phyloP scores from a whole-genome alignment of 352 stramenopile genomes.

The Pythium rishiriense region DNA sequence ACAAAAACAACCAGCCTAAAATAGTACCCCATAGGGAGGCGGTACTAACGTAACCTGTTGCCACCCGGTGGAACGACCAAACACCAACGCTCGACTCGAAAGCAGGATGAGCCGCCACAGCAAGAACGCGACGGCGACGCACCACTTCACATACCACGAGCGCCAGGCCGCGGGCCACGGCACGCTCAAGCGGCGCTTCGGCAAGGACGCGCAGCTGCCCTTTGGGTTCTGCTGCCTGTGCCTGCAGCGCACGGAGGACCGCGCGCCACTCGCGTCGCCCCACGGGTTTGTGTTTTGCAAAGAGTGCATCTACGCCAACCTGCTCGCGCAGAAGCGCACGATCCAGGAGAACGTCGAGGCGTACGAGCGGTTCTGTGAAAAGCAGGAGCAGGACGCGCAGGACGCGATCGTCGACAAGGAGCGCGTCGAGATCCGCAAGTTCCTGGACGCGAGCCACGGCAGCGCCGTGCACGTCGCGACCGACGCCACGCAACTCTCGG shows the following conservation, averaged over 20 bases:
- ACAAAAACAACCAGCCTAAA: neutral
- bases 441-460: conserved; percentile 42
- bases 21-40: conserved; percentile 1
- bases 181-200: conserved; percentile 82
- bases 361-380: conserved; percentile 68
- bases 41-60: conserved; percentile 2
- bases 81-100: neutral
- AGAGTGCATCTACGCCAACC: conserved; percentile 87
- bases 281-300: conserved; percentile 84
- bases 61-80: neutral
- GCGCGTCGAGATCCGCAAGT: conserved; percentile 48
- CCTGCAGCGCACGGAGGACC: conserved; percentile 54
- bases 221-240: conserved; percentile 84
- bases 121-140: conserved; percentile 87
- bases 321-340: conserved; percentile 78
- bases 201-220: conserved; percentile 72
- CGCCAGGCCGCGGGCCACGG: conserved; percentile 70
- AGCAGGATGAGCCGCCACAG: conserved; percentile 76
- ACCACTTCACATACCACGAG: conserved; percentile 89
- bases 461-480: neutral
- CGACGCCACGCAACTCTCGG: neutral
- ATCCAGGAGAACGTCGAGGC: conserved; percentile 67
- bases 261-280: conserved; percentile 67
- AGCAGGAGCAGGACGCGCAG: conserved; percentile 47
- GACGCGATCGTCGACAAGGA: conserved; percentile 52